phyloP scores from a whole-genome alignment of 225 moss, liverwort and hornwort species.

The Polytrichum formosum region DNA sequence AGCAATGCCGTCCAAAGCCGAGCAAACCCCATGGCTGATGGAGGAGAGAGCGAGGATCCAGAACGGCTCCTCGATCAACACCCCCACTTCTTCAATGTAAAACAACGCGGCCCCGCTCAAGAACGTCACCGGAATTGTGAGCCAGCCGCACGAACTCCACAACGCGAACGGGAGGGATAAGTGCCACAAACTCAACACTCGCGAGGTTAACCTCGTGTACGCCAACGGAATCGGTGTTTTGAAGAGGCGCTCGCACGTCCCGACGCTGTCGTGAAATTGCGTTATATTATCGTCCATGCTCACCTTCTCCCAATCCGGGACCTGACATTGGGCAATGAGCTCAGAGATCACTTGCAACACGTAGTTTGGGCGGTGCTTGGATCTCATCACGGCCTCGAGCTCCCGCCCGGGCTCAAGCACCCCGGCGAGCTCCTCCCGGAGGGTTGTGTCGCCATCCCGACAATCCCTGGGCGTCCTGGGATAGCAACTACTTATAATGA shows the following conservation, averaged over 20 bases:
- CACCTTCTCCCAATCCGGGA: neutral
- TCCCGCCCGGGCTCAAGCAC: neutral
- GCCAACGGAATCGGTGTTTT: constrained; percentile 51
- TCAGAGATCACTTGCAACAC: neutral
- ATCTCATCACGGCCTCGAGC: neutral
- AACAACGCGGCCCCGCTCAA: constrained; percentile 9
- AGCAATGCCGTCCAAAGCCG: neutral
- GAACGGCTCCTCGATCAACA: constrained; percentile 22
- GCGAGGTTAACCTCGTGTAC: constrained; percentile 54
- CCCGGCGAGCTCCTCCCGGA: neutral
- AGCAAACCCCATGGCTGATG: constrained; percentile 2
- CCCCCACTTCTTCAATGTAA: constrained; percentile 21
- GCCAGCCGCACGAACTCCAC: constrained; percentile 57
- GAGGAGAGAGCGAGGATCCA: constrained; percentile 6
- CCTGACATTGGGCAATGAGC: neutral
- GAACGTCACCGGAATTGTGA: constrained; percentile 37
- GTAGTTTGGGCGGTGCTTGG: neutral
- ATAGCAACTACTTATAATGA: too few species aligned
- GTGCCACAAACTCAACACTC: constrained; percentile 56
- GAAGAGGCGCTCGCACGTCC: constrained; percentile 46
- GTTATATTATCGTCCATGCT: constrained; percentile 37
- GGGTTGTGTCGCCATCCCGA: neutral
- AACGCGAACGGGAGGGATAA: constrained; percentile 3
- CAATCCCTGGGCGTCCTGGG: too few species aligned
- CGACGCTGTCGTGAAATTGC: constrained; percentile 44